phyloP scores from a whole-genome alignment of 2,329 filamentous ascomycete species.

The Emmonsiellopsis sp. region DNA sequence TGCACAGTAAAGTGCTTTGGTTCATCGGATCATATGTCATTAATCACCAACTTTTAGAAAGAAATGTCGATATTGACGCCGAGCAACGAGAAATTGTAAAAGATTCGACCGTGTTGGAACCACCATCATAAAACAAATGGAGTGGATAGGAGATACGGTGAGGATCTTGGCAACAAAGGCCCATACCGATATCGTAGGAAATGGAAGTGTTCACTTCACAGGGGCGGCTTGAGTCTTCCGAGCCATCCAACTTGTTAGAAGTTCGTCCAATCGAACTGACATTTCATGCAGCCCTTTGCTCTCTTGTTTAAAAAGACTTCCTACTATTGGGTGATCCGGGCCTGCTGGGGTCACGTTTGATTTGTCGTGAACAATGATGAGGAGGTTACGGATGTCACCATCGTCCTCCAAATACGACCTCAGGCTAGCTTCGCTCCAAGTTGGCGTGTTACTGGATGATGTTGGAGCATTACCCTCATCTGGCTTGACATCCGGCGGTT shows the following conservation, averaged over 20 bases:
- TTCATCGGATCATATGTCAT: constrained; percentile 2
- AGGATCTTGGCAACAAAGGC: too few species aligned
- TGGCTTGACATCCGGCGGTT: constrained; percentile 21
- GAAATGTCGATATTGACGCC: background rate
- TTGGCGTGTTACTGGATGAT: constrained; percentile 47
- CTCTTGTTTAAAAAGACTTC: constrained; percentile 74
- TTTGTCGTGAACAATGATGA: constrained; percentile 89
- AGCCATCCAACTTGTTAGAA: constrained; percentile 71
- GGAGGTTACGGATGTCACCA: constrained; percentile 77
- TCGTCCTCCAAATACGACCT: constrained; percentile 86
- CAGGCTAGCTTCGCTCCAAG: constrained; percentile 81
- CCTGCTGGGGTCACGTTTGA: constrained; percentile 69
- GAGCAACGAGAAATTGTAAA: background rate
- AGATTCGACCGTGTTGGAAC: background rate
- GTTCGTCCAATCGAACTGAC: constrained; percentile 77
- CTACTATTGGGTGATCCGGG: constrained; percentile 76
- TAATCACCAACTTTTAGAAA: background rate
- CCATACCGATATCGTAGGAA: too few species aligned
- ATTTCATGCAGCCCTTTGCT: constrained; percentile 80
- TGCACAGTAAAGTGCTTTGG: background rate
- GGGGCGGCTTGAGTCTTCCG: constrained; percentile 23
- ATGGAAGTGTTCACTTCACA: background rate
- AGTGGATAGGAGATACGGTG: too few species aligned
- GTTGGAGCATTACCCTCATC: constrained; percentile 44
- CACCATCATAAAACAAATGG: too few species aligned